A percentile compares a stretch with the other conserved stretches of the same genome.
These are phyloP conservation scores for Bolboschoenus planiculmis DNA, from an alignment of 176 grass and related monocot genomes.

Conservation along the genomic window DNA sequence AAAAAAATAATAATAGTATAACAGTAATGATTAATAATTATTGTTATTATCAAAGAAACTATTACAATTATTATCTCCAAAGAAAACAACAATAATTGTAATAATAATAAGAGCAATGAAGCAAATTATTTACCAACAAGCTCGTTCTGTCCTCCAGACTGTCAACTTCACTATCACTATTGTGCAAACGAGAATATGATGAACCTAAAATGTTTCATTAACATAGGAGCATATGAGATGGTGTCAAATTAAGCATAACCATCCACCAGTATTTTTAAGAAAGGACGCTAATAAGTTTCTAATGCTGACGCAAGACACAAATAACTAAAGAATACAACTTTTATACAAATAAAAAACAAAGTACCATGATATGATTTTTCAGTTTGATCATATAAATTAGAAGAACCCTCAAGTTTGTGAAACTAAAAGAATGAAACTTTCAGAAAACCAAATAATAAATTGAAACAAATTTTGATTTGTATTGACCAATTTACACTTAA, in stretches of 20 bases:
- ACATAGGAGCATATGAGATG: not conserved
- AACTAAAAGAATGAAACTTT: not conserved
- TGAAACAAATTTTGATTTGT: not conserved
- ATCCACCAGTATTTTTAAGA: not conserved
- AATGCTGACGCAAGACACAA: not conserved
- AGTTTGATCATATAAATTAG: not conserved
- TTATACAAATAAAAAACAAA: not conserved
- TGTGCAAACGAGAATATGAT: conserved; percentile 15
- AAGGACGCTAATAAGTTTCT: not conserved
- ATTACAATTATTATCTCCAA: not conserved
- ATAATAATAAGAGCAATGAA: not conserved
- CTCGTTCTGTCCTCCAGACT: not conserved
- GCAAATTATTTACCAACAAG: not conserved
- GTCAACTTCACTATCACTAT: not conserved
- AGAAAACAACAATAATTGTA: not conserved
- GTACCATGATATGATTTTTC: not conserved
- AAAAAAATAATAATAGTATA: not conserved
- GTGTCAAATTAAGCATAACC: not conserved
- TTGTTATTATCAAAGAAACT: not conserved
- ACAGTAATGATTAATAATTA: not conserved
- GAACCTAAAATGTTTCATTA: conserved; percentile 10
- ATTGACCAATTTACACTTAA: not conserved
- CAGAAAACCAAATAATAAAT: not conserved
- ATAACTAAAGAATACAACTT: not conserved
- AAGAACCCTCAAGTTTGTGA: not conserved